Conservation (phyloP, 441 rosid genomes). For the Erysimum pusillum region DNA sequence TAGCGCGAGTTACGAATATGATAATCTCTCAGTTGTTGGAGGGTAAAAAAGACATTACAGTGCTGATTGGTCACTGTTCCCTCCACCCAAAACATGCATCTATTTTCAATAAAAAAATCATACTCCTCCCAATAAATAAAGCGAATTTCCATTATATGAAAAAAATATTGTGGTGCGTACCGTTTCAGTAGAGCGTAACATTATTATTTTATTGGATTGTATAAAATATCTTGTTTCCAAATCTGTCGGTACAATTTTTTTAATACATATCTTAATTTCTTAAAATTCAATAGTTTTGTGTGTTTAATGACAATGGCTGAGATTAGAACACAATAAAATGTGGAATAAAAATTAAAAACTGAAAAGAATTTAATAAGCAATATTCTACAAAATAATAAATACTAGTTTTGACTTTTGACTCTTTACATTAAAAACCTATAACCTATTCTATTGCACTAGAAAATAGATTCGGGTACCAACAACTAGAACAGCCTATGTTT, state of each 20-base stretch:
- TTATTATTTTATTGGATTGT: slow-evolving; percentile 23
- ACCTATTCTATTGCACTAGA: slow-evolving; percentile 2
- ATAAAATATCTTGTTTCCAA: slow-evolving; percentile 12
- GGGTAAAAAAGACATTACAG: not conserved
- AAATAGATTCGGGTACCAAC: slow-evolving; percentile 13
- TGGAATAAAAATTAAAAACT: not conserved
- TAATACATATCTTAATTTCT: not conserved
- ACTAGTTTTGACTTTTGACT: slow-evolving; percentile 20
- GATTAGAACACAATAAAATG: not conserved
- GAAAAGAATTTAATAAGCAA: not conserved
- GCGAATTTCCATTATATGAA: slow-evolving; percentile 2
- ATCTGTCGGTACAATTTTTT: slow-evolving; percentile 40
- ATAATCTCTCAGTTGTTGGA: not conserved
- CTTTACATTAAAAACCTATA: not conserved
- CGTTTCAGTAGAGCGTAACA: slow-evolving; percentile 30
- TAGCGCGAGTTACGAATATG: not conserved
- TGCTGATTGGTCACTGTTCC: slow-evolving; percentile 26
- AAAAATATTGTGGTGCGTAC: slow-evolving; percentile 33
- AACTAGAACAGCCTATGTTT: slow-evolving; percentile 4
- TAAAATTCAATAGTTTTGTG: not conserved
- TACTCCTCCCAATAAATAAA: not conserved
- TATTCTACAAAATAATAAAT: not conserved
- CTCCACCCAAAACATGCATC: slow-evolving; percentile 34
- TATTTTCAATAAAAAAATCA: not conserved
- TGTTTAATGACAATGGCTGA: not conserved